phyloP scores from a whole-genome alignment of 2,329 filamentous ascomycete species.

The Elsinoe fawcettii region DNA sequence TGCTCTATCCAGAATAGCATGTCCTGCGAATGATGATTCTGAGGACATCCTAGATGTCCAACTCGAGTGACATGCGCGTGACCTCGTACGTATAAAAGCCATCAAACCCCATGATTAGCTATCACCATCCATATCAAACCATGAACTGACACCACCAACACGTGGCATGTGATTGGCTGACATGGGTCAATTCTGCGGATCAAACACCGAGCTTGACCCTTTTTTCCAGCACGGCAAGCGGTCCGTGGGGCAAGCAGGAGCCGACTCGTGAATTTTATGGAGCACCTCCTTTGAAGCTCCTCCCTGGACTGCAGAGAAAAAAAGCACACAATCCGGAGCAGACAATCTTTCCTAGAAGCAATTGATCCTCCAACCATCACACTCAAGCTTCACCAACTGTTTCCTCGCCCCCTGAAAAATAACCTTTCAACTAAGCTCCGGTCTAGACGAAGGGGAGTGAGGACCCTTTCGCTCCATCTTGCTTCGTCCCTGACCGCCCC shows the following conservation, averaged over 20 bases:
- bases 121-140: not conserved
- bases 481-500: constrained; percentile 10
- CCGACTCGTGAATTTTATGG: constrained; percentile 6
- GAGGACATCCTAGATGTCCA: no score
- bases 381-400: not conserved
- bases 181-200: not conserved
- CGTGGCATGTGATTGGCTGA: constrained; percentile 8
- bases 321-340: not conserved
- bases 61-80: not conserved
- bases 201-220: constrained; percentile 12
- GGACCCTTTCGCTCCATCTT: constrained; percentile 6
- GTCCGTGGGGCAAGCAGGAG: constrained; percentile 6
- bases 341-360: not conserved
- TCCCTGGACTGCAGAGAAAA: not conserved
- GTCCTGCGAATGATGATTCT: no score
- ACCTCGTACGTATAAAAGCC: not conserved
- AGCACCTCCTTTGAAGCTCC: constrained; percentile 1
- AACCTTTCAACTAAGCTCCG: not conserved
- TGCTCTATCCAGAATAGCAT: not conserved
- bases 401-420: not conserved
- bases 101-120: not conserved
- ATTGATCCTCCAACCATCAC: not conserved
- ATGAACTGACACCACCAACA: constrained; percentile 8
- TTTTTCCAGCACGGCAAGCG: not conserved
- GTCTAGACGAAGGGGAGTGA: not conserved